Base-by-base conservation (phyloP, 2,329 filamentous ascomycete species). In the Paracoccidioides lutzii region DNA sequence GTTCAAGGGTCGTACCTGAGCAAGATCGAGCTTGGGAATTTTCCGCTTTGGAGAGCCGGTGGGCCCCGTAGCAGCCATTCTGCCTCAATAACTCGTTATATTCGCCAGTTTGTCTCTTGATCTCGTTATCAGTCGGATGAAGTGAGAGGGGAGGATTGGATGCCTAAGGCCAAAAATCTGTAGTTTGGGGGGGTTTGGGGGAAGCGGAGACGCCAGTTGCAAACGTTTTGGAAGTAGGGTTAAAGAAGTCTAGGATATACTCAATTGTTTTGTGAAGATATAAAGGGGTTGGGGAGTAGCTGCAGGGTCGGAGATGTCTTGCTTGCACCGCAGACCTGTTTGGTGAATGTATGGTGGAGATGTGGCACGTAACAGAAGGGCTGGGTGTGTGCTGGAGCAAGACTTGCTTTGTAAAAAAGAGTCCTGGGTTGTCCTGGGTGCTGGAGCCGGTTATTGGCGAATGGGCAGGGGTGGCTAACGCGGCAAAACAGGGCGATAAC, bases 21-120 rank as follows among this genome's bases (percentile, higher is more conserved):
- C 68, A 57, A 72, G 68, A 60, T 72, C 70, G 51, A 72, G 69
- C 63, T 72, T 72, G 55, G 68, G 69, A 59, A 71, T 67, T 5
- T 69, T 66, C 61, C 68, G 69, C 60, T 71, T 68, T 44, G 66
- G 65, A 53, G 66, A 68, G 52, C 63, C 62, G 52, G 55, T 55
- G 32, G 67, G 65, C 55, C 64, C 65, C 41, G 61, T 62, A 44
- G 65, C 59, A 56, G 65, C 60, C 69, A 71, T 71, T 63, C 58
- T 61, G 7, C 33, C 3, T 42, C 28, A 42, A 41, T 41, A 40
- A 15, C 33, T 42, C 32, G 9, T 42, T 49, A 46, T 35, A 33
- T 52, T 40, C 14, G 45, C 37, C 32, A 35, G 45, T 14, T 22
- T n/a, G 43, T 30, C 15, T 49, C 14, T 15, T 45, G 41, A 33